Evolutionary conservation across 805 yeast species (phyloP).

Genomic region (Wickerhamomyces strasburgensis): DNA sequence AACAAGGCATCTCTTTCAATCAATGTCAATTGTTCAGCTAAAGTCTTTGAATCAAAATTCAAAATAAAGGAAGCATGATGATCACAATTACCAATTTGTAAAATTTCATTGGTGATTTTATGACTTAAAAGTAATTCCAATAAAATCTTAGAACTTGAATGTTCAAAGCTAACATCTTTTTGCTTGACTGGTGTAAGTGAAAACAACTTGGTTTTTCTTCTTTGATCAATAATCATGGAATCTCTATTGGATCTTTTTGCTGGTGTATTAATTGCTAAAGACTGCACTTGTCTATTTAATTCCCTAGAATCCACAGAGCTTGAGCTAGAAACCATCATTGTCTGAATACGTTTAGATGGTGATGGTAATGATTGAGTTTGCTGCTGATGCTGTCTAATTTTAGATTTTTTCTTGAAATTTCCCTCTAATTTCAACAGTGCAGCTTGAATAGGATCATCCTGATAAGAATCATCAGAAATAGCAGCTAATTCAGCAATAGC

Average conservation of each 20-base stretch:
- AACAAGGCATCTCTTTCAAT: constrained; percentile 80
- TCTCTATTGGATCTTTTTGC: constrained; percentile 17
- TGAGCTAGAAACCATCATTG: background rate
- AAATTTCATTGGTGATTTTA: constrained; percentile 18
- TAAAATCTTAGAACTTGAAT: constrained; percentile 31
- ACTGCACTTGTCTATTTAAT: constrained; percentile 14
- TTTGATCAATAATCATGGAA: constrained; percentile 32
- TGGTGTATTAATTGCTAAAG: constrained; percentile 15
- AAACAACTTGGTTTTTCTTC: constrained; percentile 33
- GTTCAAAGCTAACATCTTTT: constrained; percentile 18
- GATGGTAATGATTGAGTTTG: constrained; percentile 4
- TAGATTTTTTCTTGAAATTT: constrained; percentile 30
- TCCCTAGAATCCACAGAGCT: constrained; percentile 20
- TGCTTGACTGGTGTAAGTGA: constrained; percentile 30
- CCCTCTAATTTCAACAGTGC: constrained; percentile 83
- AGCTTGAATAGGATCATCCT: constrained; percentile 64
- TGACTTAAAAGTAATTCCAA: constrained; percentile 32
- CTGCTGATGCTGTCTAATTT: no score
- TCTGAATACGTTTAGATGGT: constrained; percentile 2
- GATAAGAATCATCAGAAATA: constrained; percentile 71
- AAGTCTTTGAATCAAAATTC: constrained; percentile 56
- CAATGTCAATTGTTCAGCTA: constrained; percentile 80
- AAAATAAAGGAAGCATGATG: constrained; percentile 80
- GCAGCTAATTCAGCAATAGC: constrained; percentile 75
- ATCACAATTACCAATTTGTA: constrained; percentile 28